Evolutionary conservation across 2,329 filamentous ascomycete genomes (phyloP), one percentile per base, ranked within the genome.

Genomic region (Trichoderma guizhouense): DNA sequence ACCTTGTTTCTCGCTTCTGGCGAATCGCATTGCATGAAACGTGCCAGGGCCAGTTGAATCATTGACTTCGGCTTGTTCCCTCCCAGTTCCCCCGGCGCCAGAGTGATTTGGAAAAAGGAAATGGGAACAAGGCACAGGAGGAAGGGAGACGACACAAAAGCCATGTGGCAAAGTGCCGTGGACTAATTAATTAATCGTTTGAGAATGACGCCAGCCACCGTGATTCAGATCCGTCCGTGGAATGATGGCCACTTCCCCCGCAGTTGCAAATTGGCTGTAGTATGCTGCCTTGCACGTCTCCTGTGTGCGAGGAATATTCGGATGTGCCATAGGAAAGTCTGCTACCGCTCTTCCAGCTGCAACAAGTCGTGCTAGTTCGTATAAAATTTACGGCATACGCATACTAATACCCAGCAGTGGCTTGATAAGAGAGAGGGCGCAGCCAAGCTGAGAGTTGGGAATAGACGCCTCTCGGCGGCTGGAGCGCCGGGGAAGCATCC

Each of bases 131-230:
- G 39, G 57, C 32, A 43, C 11, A 57, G 51, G 28, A 36, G 30
- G 43, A 53, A 57, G n/a, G 36, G 34, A 39, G 47, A 67, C 34
- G 55, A 34, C 30, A 34, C 47, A 14, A 61, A 61, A n/a, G 57
- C 66, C 66, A 69, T 69, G 66, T 69, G 66, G 66, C 39, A 60
- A 69, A 69, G 32, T 62, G 66, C 57, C 66, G 66, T 69, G 28
- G 57, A 62, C 55, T 51, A 61, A 53, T 51, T 61, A 51, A 51
- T 69, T 6, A 62, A 61, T 69, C n/a, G 39, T 53, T 62, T 61
- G 66, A 47, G 57, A 61, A 69, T 69, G 66, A 69, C 66, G 66
- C 66, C 66, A 69, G 30, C 39, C 55, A 51, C 26, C 12, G 66
- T 61, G 39, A 61, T 62, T 61, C 66, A 69, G 66, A 69, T 62